phyloP scores from a whole-genome alignment of 1,284 basidiomycete genomes.

The Phylloporus sp. region DNA sequence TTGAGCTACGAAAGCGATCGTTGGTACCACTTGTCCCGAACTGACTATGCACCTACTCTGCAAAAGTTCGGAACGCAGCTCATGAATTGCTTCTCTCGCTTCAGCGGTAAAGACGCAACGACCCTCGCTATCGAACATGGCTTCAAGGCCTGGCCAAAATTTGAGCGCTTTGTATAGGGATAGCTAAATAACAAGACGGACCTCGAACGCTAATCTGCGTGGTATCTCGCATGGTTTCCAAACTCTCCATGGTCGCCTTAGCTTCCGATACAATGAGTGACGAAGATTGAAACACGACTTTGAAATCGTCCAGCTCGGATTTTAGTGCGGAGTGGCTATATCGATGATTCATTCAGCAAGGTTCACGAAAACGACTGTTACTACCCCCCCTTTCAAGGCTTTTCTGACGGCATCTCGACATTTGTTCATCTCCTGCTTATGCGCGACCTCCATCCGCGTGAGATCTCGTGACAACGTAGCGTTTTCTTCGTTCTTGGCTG shows the following conservation, averaged over 20 bases:
- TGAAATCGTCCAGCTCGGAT: conserved; percentile 30
- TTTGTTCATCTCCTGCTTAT: conserved; percentile 24
- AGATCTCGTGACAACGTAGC: conserved; percentile 17
- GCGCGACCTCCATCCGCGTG: conserved; percentile 17
- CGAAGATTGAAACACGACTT: conserved; percentile 16
- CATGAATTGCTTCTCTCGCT: conserved; percentile 41
- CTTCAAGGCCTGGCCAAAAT: conserved; percentile 33
- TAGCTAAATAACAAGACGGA: conserved; percentile 16
- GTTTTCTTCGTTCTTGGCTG: conserved; percentile 22
- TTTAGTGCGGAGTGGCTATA: conserved; percentile 30
- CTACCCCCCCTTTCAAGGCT: conserved; percentile 23
- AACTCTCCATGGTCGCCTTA: conserved; percentile 22
- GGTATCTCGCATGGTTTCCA: conserved; percentile 25
- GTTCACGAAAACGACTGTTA: background rate
- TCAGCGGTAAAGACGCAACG: conserved; percentile 32
- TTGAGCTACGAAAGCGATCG: conserved; percentile 42
- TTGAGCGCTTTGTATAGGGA: background rate
- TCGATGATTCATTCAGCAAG: background rate
- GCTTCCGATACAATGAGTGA: conserved; percentile 25
- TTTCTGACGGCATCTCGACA: conserved; percentile 25
- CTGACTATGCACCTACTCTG: conserved; percentile 38
- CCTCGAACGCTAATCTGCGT: conserved; percentile 25
- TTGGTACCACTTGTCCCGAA: conserved; percentile 30
- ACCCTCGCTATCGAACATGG: conserved; percentile 37
- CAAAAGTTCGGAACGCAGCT: conserved; percentile 41